Evolutionary conservation across 495 filamentous ascomycete genomes (phyloP), one percentile per base, ranked within the genome.

Genomic region (Hamigera avellanea): DNA sequence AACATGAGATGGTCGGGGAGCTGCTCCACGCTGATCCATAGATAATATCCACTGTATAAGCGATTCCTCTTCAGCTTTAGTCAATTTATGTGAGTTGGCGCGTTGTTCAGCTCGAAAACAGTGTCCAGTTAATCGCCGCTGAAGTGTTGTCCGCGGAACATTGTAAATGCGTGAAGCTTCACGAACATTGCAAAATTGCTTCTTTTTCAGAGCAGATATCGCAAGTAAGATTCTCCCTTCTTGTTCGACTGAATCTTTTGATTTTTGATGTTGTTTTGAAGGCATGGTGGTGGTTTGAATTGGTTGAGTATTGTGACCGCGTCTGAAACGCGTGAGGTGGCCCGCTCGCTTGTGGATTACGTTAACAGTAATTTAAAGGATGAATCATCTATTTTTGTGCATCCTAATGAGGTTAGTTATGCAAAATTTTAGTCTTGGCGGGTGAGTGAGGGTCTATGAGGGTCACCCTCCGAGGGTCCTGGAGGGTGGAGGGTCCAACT

Each of bases 11-110:
- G 53, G 33, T 35, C 39, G 33, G 31, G 44, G 50, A 14, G 45
- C 40, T 41, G 56, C 53, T 40, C 42, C 54, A 48, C 37, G 37
- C 12, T 19, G 12, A 53, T 56, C 46, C 34, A 59, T 32, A 42
- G 57, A 33, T 40, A 60, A 40, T 36, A 65, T 55, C 49, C 48
- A 39, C 29, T 41, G 16, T 28, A 48, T 21, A 39, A 59, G 49
- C 16, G 41, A 45, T 14, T 36, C 19, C 36, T 61, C 50, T 52
- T 59, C 23, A 4, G 9, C 6, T 15, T n/a, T 37, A 2, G 26
- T 31, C n/a, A n/a, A 30, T 25, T 29, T 38, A 38, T 38, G 36
- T 10, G 12, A 9, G 31, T 38, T 38, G 12, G 36, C 36, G 9
- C 28, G 19, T 32, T 38, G 13, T 21, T 38, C 26, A 32, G 5